Base-by-base conservation (phyloP, 768 basidiomycete species). In the Rhodotorula babjevae region DNA sequence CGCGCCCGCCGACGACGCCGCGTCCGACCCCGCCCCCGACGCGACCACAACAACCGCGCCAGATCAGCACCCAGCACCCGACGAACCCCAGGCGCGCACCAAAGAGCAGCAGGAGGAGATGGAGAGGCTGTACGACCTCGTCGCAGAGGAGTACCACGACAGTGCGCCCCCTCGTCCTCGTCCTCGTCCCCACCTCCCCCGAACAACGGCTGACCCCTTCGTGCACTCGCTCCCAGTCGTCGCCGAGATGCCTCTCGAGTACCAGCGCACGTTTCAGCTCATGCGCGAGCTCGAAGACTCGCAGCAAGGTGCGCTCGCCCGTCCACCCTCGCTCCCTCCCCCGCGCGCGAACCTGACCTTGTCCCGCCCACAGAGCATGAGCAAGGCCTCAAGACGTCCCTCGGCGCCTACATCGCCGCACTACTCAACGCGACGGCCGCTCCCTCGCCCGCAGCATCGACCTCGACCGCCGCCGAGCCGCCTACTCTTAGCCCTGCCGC, bases 241-340 rank as follows among this genome's bases (percentile, higher is more conserved):
- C 63, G 89, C 91, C 70, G 89, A 91, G 79, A 81, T 93, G 15
- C 91, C 91, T 1, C 81, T 91, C 65, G 87, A 88, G 40, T 79
- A 92, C 31, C 87, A 89, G 69, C 84, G 91, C 57, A 87, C 88
- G 64, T 87, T 87, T 77, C 84, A 85, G 44, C 82, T 93, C 44
- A 85, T 91, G 80, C 83, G 84, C 14, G 90, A 93, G 79, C 82
- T 91, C 49, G 91, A 92, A 75, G 83, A 87, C 67, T 87, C 90
- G 79, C 83, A 85, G 49, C 81, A 84, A 55, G 82, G 90, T 89
- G 62, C 57, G 83, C 44, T 40, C 11, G 57, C 18, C 21, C n/a
- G 11, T 46, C 47, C 9, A 19, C 16, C 36, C 47, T 42, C 68
- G 47, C 40, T 12, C 25, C 2, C 33, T 19, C 23, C 42, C 52